Evolutionary conservation across 2,329 filamentous ascomycete genomes (phyloP).

Genomic region (Fusarium xyrophilum): DNA sequence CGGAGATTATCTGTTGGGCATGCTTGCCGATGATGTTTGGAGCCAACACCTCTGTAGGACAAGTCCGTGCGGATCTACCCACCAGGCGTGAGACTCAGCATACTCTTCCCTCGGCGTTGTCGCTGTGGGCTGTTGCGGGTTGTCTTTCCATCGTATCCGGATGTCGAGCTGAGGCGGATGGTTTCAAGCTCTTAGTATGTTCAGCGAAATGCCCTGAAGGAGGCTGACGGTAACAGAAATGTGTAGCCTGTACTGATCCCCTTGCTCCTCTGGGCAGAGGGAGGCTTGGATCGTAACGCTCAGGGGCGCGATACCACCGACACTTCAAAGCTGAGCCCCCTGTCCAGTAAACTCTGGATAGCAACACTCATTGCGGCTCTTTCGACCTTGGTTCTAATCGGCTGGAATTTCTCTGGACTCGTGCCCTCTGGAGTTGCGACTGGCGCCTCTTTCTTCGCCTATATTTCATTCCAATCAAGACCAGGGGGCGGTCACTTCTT

Average conservation of each 20-base stretch:
- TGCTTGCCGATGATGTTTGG: neutral
- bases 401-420: neutral
- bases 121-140: neutral
- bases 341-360: neutral
- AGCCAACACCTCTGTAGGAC: neutral
- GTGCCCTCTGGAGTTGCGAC: neutral
- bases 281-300: too few species aligned
- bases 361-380: neutral
- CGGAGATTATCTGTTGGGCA: neutral
- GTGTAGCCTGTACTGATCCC: neutral
- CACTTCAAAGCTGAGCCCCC: neutral
- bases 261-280: neutral
- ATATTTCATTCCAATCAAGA: neutral
- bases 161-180: neutral
- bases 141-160: neutral
- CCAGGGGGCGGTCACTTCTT: neutral
- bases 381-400: neutral
- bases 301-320: neutral
- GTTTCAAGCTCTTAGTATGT: neutral
- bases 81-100: neutral
- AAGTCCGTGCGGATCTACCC: neutral
- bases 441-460: neutral
- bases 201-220: rapidly evolving
- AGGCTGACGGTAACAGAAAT: neutral
- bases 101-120: rapidly evolving